Evolutionary conservation across 164 flowering plant species (phyloP).

Genomic region (Sextonia rubra): DNA sequence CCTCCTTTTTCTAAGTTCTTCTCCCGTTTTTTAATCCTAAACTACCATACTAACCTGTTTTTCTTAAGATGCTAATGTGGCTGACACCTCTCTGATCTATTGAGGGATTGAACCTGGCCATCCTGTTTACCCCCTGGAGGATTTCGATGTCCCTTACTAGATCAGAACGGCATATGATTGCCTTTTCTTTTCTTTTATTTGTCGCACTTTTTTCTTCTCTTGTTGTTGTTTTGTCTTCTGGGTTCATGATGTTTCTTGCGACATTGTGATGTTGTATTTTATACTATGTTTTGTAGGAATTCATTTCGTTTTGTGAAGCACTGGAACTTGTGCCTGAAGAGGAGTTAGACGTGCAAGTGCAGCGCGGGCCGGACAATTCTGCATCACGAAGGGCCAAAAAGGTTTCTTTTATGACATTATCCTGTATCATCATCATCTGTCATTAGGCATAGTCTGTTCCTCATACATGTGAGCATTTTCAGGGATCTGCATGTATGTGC

Average conservation of each 20-base stretch:
- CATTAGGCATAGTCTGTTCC: background rate
- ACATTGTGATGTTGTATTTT: conserved; percentile 1
- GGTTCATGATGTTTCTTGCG: background rate
- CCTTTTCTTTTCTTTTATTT: background rate
- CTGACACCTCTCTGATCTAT: too few species aligned
- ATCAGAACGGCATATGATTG: background rate
- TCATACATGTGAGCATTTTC: background rate
- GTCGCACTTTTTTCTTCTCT: background rate
- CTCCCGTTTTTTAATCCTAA: background rate
- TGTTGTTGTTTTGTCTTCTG: background rate
- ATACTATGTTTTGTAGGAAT: conserved; percentile 48
- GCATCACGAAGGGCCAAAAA: conserved; percentile 79
- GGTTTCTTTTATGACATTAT: conserved; percentile 31
- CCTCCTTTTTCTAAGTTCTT: background rate
- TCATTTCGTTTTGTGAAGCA: conserved; percentile 84
- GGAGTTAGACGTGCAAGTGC: conserved; percentile 46
- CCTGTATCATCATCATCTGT: background rate
- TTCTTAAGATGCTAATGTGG: too few species aligned
- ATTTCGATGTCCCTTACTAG: background rate
- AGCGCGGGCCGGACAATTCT: conserved; percentile 37
- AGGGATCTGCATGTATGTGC: background rate
- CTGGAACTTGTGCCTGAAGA: conserved; percentile 94
- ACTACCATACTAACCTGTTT: too few species aligned
- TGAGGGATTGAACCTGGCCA: too few species aligned
- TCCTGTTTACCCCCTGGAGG: too few species aligned